phyloP scores from a whole-genome alignment of 2,329 filamentous ascomycete species.

The Botryotinia narcissicola region DNA sequence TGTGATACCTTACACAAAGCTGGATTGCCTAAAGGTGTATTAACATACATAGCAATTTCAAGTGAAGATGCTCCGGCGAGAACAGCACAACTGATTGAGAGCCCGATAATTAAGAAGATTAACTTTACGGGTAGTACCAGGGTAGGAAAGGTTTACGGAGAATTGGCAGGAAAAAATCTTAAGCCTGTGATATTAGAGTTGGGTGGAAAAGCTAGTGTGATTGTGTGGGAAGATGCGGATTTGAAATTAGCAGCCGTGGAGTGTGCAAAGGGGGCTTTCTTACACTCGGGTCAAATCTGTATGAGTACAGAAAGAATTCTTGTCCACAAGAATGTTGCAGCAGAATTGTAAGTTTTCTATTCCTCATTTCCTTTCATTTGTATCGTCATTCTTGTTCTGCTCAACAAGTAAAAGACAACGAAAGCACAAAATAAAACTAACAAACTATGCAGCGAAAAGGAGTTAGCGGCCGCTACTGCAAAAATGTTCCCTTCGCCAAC shows the following conservation, averaged over 20 bases:
- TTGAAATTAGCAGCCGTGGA: constrained; percentile 66
- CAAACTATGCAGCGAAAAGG: not conserved
- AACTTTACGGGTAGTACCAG: constrained; percentile 81
- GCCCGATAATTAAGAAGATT: constrained; percentile 70
- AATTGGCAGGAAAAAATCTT: constrained; percentile 66
- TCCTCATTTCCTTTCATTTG: not conserved
- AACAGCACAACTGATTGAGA: constrained; percentile 65
- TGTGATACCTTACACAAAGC: constrained; percentile 66
- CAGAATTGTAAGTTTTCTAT: constrained; percentile 43
- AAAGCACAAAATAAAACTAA: not conserved
- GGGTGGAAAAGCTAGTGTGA: constrained; percentile 76
- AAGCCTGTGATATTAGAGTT: constrained; percentile 81
- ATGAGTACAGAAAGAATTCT: constrained; percentile 79
- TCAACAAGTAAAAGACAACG: not conserved
- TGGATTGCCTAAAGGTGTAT: constrained; percentile 69
- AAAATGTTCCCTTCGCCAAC: not conserved
- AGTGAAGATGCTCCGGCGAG: constrained; percentile 65
- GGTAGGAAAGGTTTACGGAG: constrained; percentile 71
- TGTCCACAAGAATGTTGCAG: constrained; percentile 49
- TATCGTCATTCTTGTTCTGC: not conserved
- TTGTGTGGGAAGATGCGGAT: constrained; percentile 79
- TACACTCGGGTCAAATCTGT: constrained; percentile 78
- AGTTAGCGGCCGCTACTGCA: constrained; percentile 1
- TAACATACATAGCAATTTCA: constrained; percentile 69
- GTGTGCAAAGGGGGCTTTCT: constrained; percentile 67